Base-by-base conservation (phyloP, 2,329 filamentous ascomycete species). In the Cladophialophora exuberans region DNA sequence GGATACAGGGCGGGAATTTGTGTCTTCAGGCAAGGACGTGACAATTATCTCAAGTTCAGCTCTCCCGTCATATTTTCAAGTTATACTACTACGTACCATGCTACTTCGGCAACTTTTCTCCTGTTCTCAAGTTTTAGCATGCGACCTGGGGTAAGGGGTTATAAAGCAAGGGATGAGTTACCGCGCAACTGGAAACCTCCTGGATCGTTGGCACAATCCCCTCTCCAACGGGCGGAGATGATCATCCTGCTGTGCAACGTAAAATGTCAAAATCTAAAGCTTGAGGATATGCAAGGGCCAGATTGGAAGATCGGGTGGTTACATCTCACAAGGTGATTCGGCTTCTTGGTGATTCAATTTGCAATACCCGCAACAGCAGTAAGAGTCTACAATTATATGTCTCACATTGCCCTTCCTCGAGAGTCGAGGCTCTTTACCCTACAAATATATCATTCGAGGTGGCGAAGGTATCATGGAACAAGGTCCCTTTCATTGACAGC, bases 111-210 rank as follows among this genome's bases (percentile, higher is more conserved):
- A 1, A 45, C 22, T 5, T 31, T 20, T 4, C 23, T 7, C 20
- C n/a, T 23, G 6, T 22, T 22, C 15, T 28, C n/a, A 9, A 5
- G 15, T 41, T 25, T 28, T 33, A 26, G 38, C 38, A 25, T 26
- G 26, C 30, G 7, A 18, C 22, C 36, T 33, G n/a, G 28, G n/a
- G 25, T 23, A 20, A 22, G 36, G 25, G 38, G n/a, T n/a, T n/a
- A n/a, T 28, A 41, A 60, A 23, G 57, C 53, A 60, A 60, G 57
- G 57, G 57, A 39, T 50, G 49, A 44, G 28, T 43, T 42, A 18
- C 42, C 42, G 42, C 49, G 10, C 23, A n/a, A n/a, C 28, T 11
- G 17, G 23, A n/a, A n/a, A n/a, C n/a, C 25, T 7, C 41, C n/a
- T 15, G 51, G 33, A 41, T 48, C 54, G 54, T 54, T 49, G 54